Base-by-base conservation (phyloP, 2,329 filamentous ascomycete species). In the Ceratocystis diversiconidia region DNA sequence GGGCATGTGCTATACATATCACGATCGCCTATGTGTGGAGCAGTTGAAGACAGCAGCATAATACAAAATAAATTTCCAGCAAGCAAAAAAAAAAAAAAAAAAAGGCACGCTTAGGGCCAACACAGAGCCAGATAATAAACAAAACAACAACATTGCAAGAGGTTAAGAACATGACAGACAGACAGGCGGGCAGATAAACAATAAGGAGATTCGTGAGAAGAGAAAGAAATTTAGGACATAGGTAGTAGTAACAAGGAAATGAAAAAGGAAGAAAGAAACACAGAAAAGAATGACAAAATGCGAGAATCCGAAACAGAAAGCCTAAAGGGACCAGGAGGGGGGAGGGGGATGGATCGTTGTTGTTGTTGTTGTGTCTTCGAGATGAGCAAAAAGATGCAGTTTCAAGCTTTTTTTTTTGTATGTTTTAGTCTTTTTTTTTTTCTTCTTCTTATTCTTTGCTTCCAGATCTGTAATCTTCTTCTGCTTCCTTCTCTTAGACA, bases 131-230 rank as follows among this genome's bases (percentile, higher is more conserved):
- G 2, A 64, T 15, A 7, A 30, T 41, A 7, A 66, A 41, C 61
- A 64, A 55, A 25, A 68, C 48, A 62, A 66, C 46, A 61, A 66
- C 62, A 60, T 48, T 60, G 64, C 46, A 55, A 43, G 65, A 67
- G 32, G 57, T 65, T 70, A 62, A 52, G 68, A 66, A 64, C 60
- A 36, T 65, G 68, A 50, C 32, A 63, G 59, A 61, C 44, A 63
- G 36, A 55, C 52, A 7, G 30, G 30, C 30, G 1, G 36, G 30
- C 50, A 62, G 25, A 63, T 32, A 36, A 36, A 68, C 17, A 19
- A 52, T 2, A 55, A 62, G 55, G 44, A 59, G 28, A 22, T 22
- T 43, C 32, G 43, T 62, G 60, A 61, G 55, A 41, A 52, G 50
- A 62, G 55, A 44, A 55, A 62, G 22, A 44, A 67, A 12, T 32